Evolutionary conservation across 441 rosid genomes (phyloP).

Genomic region (Corymbia calophylla): DNA sequence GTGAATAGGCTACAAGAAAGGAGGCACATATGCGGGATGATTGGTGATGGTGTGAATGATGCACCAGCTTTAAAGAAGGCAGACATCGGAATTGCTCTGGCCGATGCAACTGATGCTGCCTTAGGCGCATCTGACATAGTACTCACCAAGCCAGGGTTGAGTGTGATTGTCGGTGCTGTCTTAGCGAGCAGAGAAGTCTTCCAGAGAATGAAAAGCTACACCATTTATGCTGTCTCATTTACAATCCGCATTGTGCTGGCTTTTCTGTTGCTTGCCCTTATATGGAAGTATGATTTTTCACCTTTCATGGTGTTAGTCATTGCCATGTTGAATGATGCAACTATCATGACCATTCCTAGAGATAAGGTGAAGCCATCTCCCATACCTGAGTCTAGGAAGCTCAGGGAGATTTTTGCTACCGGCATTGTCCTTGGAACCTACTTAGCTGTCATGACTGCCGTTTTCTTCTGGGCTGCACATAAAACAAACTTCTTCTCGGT

Average conservation of each 20-base stretch:
- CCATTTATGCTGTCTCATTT: slow-evolving; percentile 52
- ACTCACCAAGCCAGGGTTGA: slow-evolving; percentile 60
- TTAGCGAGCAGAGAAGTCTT: slow-evolving; percentile 61
- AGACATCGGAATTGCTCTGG: slow-evolving; percentile 63
- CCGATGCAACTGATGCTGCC: slow-evolving; percentile 68
- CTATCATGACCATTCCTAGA: slow-evolving; percentile 63
- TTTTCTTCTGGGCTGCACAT: slow-evolving; percentile 49
- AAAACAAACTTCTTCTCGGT: slow-evolving; percentile 49
- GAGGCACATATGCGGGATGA: slow-evolving; percentile 68
- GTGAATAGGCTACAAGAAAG: slow-evolving; percentile 48
- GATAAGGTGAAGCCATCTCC: slow-evolving; percentile 73
- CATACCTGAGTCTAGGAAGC: slow-evolving; percentile 64
- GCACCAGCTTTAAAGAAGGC: slow-evolving; percentile 66
- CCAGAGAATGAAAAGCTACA: slow-evolving; percentile 64
- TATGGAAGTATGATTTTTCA: slow-evolving; percentile 65
- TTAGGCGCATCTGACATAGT: slow-evolving; percentile 62
- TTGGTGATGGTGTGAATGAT: slow-evolving; percentile 68
- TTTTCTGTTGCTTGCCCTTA: slow-evolving; percentile 51
- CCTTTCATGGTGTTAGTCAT: slow-evolving; percentile 64
- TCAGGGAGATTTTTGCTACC: slow-evolving; percentile 55
- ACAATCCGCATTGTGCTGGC: slow-evolving; percentile 56
- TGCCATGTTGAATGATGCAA: slow-evolving; percentile 58
- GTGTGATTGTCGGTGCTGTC: slow-evolving; percentile 63
- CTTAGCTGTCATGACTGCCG: slow-evolving; percentile 61
- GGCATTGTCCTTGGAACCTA: slow-evolving; percentile 56